Evolutionary conservation across 805 yeast genomes (phyloP).

Genomic region (Naumovozyma dairenensis): DNA sequence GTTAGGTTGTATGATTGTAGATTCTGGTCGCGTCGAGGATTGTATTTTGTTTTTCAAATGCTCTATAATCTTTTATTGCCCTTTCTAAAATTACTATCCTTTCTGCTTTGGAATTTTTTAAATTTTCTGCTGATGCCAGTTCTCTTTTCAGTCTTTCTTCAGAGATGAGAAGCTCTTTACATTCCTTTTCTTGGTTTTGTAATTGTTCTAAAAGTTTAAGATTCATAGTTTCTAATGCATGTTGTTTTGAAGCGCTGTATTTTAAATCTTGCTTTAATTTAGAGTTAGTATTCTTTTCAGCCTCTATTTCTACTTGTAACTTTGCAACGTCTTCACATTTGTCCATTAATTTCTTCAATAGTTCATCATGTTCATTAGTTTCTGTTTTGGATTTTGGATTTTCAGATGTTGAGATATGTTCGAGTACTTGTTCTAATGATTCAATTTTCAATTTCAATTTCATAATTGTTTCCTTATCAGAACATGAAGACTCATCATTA

Average conservation of each 20-base stretch:
- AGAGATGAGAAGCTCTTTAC: constrained; percentile 9
- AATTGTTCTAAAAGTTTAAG: constrained; percentile 16
- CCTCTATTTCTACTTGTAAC: constrained; percentile 15
- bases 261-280: constrained; percentile 7
- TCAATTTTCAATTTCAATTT: constrained; percentile 7
- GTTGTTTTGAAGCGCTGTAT: constrained; percentile 7
- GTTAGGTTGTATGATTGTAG: too few relatives aligned
- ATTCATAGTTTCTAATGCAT: constrained; percentile 17
- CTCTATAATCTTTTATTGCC: constrained; percentile 4
- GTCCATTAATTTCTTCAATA: constrained; percentile 13
- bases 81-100: constrained; percentile 11
- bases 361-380: constrained; percentile 5
- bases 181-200: constrained; percentile 13
- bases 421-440: background rate
- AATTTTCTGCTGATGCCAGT: constrained; percentile 9
- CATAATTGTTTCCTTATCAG: too few relatives aligned
- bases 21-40: constrained; percentile 2
- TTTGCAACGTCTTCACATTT: constrained; percentile 19
- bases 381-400: background rate
- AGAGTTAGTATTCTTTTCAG: constrained; percentile 8
- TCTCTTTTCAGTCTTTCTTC: constrained; percentile 13
- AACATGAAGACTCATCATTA: constrained; percentile 4
- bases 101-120: constrained; percentile 9
- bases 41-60: background rate
- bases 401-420: background rate